These are phyloP conservation scores for Orbilia brochopaga DNA, from an alignment of 2,329 filamentous ascomycete species.

Conservation along the genomic window DNA sequence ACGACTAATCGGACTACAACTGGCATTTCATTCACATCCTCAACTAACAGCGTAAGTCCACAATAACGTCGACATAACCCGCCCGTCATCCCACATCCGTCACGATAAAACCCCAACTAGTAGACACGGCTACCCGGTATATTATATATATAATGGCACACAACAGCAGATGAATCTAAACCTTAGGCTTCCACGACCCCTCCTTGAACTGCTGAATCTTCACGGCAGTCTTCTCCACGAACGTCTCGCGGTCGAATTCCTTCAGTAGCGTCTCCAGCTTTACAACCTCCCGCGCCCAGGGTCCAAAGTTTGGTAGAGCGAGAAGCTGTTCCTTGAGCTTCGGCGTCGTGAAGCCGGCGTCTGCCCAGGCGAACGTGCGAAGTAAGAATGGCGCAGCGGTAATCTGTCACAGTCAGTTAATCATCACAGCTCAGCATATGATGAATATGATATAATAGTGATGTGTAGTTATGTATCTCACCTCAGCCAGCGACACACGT, in stretches of 20 bases:
- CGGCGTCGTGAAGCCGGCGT: slow-evolving; percentile 62
- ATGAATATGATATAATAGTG: slow-evolving; percentile 2
- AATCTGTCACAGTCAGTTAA: slow-evolving; percentile 63
- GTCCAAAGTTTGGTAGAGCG: slow-evolving; percentile 67
- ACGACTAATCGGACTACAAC: too few relatives aligned
- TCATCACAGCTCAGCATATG: too few relatives aligned
- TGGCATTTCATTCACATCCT: too few relatives aligned
- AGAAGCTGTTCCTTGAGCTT: slow-evolving; percentile 62
- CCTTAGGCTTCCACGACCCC: slow-evolving; percentile 17
- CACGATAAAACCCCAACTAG: too few relatives aligned
- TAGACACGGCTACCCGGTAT: too few relatives aligned
- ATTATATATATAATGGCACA: too few relatives aligned
- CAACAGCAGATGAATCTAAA: slow-evolving; percentile 1
- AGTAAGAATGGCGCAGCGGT: slow-evolving; percentile 72
- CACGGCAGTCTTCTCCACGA: slow-evolving; percentile 60
- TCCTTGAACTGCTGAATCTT: slow-evolving; percentile 57
- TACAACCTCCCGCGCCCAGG: slow-evolving; percentile 69
- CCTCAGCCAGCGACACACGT: slow-evolving; percentile 75
- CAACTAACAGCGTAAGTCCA: too few relatives aligned
- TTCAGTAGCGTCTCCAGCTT: slow-evolving; percentile 70
- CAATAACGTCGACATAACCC: too few relatives aligned
- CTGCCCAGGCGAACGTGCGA: slow-evolving; percentile 64
- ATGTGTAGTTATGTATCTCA: slow-evolving; percentile 57
- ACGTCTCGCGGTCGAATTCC: slow-evolving; percentile 66
- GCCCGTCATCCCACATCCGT: too few relatives aligned